A percentile compares a stretch with the other conserved stretches of the same genome.
Evolutionary conservation across 768 basidiomycete genomes (phyloP).

Genomic region (Coprinellus micaceus): DNA sequence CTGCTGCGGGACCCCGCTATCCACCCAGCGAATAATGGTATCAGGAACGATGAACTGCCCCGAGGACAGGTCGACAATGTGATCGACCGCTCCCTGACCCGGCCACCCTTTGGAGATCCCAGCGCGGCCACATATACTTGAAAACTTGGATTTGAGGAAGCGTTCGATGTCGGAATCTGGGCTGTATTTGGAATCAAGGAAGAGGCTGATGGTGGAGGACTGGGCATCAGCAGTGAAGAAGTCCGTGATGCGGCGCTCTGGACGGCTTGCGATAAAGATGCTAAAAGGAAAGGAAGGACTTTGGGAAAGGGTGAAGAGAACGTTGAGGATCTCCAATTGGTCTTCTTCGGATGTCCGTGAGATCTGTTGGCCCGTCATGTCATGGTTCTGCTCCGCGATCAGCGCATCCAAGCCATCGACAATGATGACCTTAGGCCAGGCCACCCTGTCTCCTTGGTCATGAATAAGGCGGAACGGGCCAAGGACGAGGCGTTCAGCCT

Average conservation of each 20-base stretch:
- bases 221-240: background rate
- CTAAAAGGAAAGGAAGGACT: background rate
- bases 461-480: conserved; percentile 5
- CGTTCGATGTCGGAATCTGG: background rate
- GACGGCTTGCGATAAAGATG: background rate
- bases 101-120: conserved; percentile 6
- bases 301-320: background rate
- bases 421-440: conserved; percentile 12
- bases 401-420: conserved; percentile 30
- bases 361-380: no score
- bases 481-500: conserved; percentile 16
- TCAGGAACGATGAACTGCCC: conserved; percentile 18
- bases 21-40: conserved; percentile 9
- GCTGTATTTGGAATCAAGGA: conserved; percentile 1
- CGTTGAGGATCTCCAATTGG: background rate
- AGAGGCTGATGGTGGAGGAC: background rate
- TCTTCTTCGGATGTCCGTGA: background rate
- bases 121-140: background rate
- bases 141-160: background rate
- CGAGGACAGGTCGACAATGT: background rate
- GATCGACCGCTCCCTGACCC: background rate
- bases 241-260: background rate
- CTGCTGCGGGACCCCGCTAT: conserved; percentile 7
- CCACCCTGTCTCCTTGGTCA: background rate
- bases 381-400: background rate